A percentile compares a stretch with the other conserved stretches of the same genome.
Evolutionary conservation across 2,329 filamentous ascomycete species (phyloP).

Genomic region (Aspergillus quadricinctus): DNA sequence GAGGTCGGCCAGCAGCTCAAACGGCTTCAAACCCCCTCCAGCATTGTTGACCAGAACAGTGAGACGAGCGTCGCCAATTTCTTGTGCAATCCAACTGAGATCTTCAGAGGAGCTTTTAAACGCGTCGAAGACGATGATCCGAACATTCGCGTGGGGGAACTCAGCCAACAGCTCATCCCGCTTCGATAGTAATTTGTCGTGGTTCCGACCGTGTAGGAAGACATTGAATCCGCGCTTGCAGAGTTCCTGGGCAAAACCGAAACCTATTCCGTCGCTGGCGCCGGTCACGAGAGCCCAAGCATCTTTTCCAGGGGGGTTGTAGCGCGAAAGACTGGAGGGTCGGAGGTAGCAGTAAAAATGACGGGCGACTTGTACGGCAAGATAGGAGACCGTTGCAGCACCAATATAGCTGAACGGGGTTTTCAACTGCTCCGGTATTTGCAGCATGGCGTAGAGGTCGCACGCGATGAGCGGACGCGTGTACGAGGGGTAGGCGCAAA

Average conservation of each 20-base stretch:
- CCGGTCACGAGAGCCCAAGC: slow-evolving; percentile 52
- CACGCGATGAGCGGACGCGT: neutral
- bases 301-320: slow-evolving; percentile 6
- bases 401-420: neutral
- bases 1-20: slow-evolving; percentile 34
- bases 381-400: neutral
- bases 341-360: slow-evolving; percentile 1
- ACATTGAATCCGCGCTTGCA: slow-evolving; percentile 52
- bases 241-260: slow-evolving; percentile 50
- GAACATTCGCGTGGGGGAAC: slow-evolving; percentile 40
- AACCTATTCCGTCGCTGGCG: slow-evolving; percentile 53
- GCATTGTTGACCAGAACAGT: slow-evolving; percentile 57
- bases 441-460: neutral
- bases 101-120: slow-evolving; percentile 15
- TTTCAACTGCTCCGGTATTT: neutral
- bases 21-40: slow-evolving; percentile 40
- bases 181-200: slow-evolving; percentile 44
- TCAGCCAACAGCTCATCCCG: slow-evolving; percentile 35
- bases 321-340: slow-evolving; percentile 1
- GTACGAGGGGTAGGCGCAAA: neutral
- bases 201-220: slow-evolving; percentile 54
- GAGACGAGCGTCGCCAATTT: slow-evolving; percentile 40
- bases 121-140: slow-evolving; percentile 45
- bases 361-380: neutral
- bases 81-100: slow-evolving; percentile 24